Evolutionary conservation across 768 basidiomycete genomes (phyloP).

Genomic region (Exidia glandulosa): DNA sequence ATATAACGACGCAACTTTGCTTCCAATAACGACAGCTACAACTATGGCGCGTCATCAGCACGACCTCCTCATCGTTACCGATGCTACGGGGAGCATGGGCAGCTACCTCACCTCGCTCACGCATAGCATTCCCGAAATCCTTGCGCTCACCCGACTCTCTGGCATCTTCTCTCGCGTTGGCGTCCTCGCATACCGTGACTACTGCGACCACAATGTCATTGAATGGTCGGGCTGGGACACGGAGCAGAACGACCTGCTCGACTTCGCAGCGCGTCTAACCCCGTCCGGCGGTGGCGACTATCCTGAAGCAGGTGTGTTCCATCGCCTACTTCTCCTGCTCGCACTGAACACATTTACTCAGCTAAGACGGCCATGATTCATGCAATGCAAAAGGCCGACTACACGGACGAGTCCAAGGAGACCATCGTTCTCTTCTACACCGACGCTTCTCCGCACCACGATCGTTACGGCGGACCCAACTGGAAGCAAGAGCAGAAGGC

Average conservation of each 20-base stretch:
- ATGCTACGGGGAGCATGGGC: conserved; percentile 17
- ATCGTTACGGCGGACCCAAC: conserved; percentile 9
- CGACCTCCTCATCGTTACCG: conserved; percentile 17
- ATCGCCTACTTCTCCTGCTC: not conserved
- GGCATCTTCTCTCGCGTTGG: conserved; percentile 17
- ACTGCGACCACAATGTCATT: conserved; percentile 11
- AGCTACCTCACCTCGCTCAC: conserved; percentile 13
- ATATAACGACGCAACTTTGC: no score
- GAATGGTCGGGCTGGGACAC: conserved; percentile 18
- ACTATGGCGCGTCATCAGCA: no score
- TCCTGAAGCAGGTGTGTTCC: conserved; percentile 10
- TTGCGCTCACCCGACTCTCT: conserved; percentile 15
- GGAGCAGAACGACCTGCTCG: conserved; percentile 6
- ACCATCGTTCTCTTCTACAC: conserved; percentile 20
- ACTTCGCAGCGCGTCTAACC: conserved; percentile 9
- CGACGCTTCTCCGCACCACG: conserved; percentile 19
- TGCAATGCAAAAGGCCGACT: conserved; percentile 13
- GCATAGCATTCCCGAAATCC: conserved; percentile 16
- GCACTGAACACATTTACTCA: not conserved
- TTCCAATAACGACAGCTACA: no score
- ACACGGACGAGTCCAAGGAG: conserved; percentile 11
- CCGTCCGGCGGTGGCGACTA: conserved; percentile 17
- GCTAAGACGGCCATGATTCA: conserved; percentile 18
- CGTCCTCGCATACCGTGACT: conserved; percentile 17
- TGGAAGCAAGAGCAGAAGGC: conserved; percentile 11